Evolutionary conservation across 441 rosid species (phyloP), one percentile per base, ranked within the genome.

Genomic region (Brassica hybrid): DNA sequence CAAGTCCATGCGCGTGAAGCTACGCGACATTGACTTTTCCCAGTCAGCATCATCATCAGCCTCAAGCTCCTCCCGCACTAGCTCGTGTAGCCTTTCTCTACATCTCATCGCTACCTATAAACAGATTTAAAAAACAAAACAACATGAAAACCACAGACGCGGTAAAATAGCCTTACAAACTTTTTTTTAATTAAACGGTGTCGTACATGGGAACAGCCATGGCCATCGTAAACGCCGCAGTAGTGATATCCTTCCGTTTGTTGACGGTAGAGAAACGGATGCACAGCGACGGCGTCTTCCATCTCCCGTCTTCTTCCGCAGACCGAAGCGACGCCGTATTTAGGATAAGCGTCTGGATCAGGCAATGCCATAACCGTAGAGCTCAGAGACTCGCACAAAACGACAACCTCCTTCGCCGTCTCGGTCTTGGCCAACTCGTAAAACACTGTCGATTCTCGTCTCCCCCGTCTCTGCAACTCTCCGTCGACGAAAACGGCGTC

Each of bases 121-220:
- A 59, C 30, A n/a, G 2, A 12, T 12, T 69, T 21, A 0, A 1
- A 18, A 1, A 14, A 16, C 56, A 6, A 34, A 8, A 48, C 14
- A 32, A 19, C 12, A 71, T 56, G 1, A 67, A 23, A 25, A 64
- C 60, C 59, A 59, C 54, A 65, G 54, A 59, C 69, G 60, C n/a
- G 27, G 76, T 75, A 58, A 16, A 1, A 0, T 0, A 10, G 11
- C 0, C 0, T 18, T 16, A 2, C 17, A 17, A 13, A 7, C 0
- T 1, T 52, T 48, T 27, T 27, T 30, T 14, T 7, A 0, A 3
- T 7, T 2, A 0, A 36, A 68, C 58, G 62, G 1, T 1, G 25
- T 3, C 83, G 45, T 87, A 89, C 93, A 76, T 88, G 94, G 30
- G 91, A 88, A 80, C 94, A 89, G 65, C 94, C 94, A 21, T 89